Evolutionary conservation across 2,329 filamentous ascomycete genomes (phyloP).

Genomic region (Berkeleyomyces rouxiae): DNA sequence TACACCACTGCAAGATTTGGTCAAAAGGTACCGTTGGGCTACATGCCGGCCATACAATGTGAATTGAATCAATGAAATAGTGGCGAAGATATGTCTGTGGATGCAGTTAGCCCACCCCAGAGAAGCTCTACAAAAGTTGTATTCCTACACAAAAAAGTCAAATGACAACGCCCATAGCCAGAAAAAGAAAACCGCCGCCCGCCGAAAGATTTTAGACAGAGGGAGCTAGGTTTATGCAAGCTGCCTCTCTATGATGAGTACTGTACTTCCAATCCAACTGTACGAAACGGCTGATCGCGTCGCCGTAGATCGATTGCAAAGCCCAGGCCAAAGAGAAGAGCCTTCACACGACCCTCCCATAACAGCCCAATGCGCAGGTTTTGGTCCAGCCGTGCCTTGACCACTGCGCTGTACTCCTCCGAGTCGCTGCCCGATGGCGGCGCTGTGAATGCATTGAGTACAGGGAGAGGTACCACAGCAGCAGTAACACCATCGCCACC

Average conservation of each 20-base stretch:
- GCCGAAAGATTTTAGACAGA: not conserved
- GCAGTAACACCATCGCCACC: not conserved
- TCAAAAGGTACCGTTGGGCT: not conserved
- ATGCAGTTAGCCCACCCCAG: too few species aligned
- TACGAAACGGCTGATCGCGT: conserved; percentile 60
- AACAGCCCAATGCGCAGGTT: conserved; percentile 69
- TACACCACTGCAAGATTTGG: not conserved
- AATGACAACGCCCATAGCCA: too few species aligned
- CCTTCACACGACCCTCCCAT: conserved; percentile 89
- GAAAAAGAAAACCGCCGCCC: not conserved
- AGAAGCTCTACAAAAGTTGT: too few species aligned
- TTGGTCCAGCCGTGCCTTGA: conserved; percentile 83
- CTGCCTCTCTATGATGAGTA: conserved; percentile 52
- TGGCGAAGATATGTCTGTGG: not conserved
- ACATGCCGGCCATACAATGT: not conserved
- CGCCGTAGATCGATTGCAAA: conserved; percentile 67
- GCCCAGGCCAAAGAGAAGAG: conserved; percentile 79
- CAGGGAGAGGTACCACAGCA: conserved; percentile 7
- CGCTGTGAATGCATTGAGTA: conserved; percentile 1
- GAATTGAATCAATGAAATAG: not conserved
- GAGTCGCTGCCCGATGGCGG: conserved; percentile 19
- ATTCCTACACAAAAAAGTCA: too few species aligned
- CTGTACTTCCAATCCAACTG: conserved; percentile 62
- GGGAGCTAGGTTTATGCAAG: not conserved
- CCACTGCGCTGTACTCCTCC: conserved; percentile 60